Evolutionary conservation across 2,329 filamentous ascomycete genomes (phyloP).

Genomic region (Talaromyces sp.): DNA sequence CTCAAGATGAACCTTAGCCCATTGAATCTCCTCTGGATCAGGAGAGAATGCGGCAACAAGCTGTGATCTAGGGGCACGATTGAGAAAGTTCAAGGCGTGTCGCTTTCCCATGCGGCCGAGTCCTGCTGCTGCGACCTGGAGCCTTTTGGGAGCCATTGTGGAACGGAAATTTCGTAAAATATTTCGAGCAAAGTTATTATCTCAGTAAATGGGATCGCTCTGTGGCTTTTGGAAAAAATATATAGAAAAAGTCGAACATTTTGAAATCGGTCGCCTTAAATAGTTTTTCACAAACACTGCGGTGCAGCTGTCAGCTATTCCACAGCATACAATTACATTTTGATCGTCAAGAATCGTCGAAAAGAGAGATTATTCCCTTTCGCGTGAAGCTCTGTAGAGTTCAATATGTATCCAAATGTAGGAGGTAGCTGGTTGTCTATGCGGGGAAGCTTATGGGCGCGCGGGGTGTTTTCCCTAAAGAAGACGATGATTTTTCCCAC

Average conservation of each 20-base stretch:
- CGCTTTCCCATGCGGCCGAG: conserved; percentile 50
- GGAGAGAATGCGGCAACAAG: conserved; percentile 48
- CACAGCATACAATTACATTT: too few species aligned
- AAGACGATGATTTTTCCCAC: background rate
- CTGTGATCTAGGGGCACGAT: conserved; percentile 45
- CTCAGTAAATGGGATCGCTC: background rate
- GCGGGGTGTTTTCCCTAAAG: background rate
- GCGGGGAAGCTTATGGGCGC: background rate
- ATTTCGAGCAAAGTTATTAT: background rate
- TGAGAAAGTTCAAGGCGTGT: conserved; percentile 47
- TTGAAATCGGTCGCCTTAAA: background rate
- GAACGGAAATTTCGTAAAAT: background rate
- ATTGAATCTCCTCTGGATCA: conserved; percentile 43
- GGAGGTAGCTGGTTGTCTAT: background rate
- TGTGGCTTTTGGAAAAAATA: background rate
- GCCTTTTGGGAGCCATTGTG: conserved; percentile 16
- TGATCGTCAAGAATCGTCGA: too few species aligned
- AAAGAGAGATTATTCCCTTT: too few species aligned
- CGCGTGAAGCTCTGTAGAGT: background rate
- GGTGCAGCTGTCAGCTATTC: too few species aligned
- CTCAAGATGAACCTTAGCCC: conserved; percentile 48
- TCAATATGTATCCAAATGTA: background rate
- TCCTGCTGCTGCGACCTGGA: conserved; percentile 46
- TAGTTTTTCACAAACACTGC: too few species aligned
- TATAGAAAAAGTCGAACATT: background rate